Percentiles rank a stretch among this genome's conserved stretches.
These are phyloP conservation scores for Sarocladiaceae sp. DNA, from an alignment of 2,329 filamentous ascomycete species.

Conservation along the genomic window DNA sequence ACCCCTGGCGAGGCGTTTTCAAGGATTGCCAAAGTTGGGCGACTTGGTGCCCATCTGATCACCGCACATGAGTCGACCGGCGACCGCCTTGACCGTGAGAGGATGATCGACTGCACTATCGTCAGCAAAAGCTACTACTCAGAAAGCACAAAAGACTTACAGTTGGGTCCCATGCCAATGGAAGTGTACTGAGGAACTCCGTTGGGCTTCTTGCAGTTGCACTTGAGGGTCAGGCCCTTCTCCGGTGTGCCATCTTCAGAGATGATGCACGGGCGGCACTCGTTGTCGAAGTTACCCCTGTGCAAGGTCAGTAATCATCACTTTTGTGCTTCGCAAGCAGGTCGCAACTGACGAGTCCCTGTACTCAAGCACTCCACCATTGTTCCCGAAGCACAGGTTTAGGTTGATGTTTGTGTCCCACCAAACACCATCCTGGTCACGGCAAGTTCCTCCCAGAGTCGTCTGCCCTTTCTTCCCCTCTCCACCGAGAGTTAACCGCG, in stretches of 20 bases:
- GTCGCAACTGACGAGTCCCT: slow-evolving; percentile 14
- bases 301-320: background rate
- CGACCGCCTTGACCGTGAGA: slow-evolving; percentile 13
- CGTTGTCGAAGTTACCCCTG: slow-evolving; percentile 18
- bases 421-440: slow-evolving; percentile 14
- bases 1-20: too few relatives aligned
- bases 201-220: slow-evolving; percentile 15
- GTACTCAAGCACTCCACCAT: slow-evolving; percentile 16
- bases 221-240: slow-evolving; percentile 14
- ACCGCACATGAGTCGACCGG: slow-evolving; percentile 18
- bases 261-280: slow-evolving; percentile 19
- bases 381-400: slow-evolving; percentile 19
- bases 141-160: slow-evolving; percentile 11
- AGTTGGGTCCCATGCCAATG: slow-evolving; percentile 14
- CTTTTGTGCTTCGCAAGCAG: background rate
- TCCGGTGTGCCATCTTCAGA: background rate
- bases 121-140: background rate
- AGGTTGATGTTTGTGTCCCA: slow-evolving; percentile 22
- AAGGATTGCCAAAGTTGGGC: background rate
- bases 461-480: slow-evolving; percentile 15
- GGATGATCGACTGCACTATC: slow-evolving; percentile 12
- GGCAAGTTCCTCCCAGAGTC: slow-evolving; percentile 18
- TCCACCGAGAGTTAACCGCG: slow-evolving; percentile 18
- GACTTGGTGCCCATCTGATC: slow-evolving; percentile 15
- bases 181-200: slow-evolving; percentile 12